A percentile compares a stretch with the other conserved stretches of the same genome.
Conservation (phyloP, 2,329 filamentous ascomycete genomes). For the Fusarium chlamydosporum region DNA sequence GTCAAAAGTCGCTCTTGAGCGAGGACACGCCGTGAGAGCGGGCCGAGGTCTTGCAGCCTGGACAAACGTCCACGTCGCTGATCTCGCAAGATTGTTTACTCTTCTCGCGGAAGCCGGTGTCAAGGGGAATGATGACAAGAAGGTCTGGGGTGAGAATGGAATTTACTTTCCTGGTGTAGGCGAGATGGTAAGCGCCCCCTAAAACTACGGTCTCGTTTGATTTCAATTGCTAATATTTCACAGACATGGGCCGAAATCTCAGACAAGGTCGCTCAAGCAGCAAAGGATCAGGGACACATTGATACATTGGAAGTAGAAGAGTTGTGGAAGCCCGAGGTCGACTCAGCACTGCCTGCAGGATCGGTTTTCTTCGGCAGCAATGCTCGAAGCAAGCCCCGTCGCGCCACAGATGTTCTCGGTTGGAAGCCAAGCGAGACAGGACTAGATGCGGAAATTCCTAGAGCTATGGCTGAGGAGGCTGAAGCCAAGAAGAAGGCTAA, state of each 20-base stretch:
- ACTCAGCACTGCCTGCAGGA: constrained; percentile 61
- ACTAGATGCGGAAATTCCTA: constrained; percentile 60
- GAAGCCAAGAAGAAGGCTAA: constrained; percentile 11
- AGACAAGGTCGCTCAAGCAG: constrained; percentile 48
- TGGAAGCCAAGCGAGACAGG: constrained; percentile 67
- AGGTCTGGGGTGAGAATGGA: constrained; percentile 58
- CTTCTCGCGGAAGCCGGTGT: constrained; percentile 53
- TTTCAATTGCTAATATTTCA: not conserved
- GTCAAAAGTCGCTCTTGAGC: constrained; percentile 52
- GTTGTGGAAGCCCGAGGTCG: constrained; percentile 59
- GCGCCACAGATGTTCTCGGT: constrained; percentile 66
- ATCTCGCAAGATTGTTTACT: constrained; percentile 52
- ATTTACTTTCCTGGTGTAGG: constrained; percentile 55
- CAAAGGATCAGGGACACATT: constrained; percentile 49
- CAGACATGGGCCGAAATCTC: constrained; percentile 54
- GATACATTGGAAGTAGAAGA: constrained; percentile 48
- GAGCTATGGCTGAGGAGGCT: constrained; percentile 49
- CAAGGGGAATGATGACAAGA: constrained; percentile 36
- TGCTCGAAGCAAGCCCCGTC: constrained; percentile 65
- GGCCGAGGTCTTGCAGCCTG: constrained; percentile 55
- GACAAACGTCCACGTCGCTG: constrained; percentile 56
- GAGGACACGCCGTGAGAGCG: constrained; percentile 53
- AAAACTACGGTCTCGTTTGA: too few relatives aligned
- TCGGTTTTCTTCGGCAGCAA: constrained; percentile 70
- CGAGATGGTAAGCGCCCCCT: constrained; percentile 47